phyloP scores from a whole-genome alignment of 768 basidiomycete genomes.

The Polyporus arcularius region DNA sequence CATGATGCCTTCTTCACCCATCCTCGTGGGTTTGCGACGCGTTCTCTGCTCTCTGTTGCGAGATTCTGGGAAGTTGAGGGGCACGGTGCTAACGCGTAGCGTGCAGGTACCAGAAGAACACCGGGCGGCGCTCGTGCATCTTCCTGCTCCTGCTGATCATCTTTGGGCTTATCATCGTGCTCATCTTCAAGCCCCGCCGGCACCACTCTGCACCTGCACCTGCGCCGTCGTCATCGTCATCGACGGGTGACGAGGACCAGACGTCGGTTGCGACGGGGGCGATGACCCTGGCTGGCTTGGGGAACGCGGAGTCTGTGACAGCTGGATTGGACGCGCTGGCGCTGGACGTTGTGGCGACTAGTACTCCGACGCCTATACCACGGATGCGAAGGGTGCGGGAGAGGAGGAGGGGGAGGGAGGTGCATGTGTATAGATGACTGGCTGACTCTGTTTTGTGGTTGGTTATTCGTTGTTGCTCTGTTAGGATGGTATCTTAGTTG shows the following conservation, averaged over 20 bases:
- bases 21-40: not conserved
- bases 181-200: constrained; percentile 90
- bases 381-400: not conserved
- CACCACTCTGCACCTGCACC: constrained; percentile 37
- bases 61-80: not conserved
- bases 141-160: constrained; percentile 90
- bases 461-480: not conserved
- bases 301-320: not conserved
- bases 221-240: not conserved
- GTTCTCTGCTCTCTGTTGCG: no score
- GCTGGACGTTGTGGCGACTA: not conserved
- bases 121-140: constrained; percentile 91
- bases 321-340: not conserved
- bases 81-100: not conserved
- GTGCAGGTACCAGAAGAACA: constrained; percentile 87
- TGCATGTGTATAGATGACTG: not conserved
- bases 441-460: not conserved
- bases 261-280: constrained; percentile 60
- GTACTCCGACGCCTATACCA: not conserved
- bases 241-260: not conserved
- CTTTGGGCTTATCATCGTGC: constrained; percentile 79
- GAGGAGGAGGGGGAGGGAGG: not conserved
- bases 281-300: constrained; percentile 52
- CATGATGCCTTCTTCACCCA: not conserved
- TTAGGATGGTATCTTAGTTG: not conserved